These are phyloP conservation scores for Typha latifolia DNA, from an alignment of 176 grass and related monocot genomes.

Conservation along the genomic window DNA sequence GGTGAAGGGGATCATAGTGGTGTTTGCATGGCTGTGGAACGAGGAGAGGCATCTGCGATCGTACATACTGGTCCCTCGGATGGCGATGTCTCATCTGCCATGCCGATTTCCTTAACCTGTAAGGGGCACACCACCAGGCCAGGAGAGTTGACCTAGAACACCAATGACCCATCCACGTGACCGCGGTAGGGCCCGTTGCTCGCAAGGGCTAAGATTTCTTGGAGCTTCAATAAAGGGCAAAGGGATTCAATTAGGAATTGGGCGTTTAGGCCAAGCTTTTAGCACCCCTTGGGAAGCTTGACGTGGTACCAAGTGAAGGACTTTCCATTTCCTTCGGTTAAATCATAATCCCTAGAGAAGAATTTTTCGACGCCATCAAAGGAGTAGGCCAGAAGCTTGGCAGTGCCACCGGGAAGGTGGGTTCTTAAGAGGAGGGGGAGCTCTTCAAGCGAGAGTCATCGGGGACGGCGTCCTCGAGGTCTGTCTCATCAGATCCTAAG, in stretches of 20 bases:
- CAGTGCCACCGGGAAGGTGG: conserved; percentile 28
- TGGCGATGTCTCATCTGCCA: conserved; percentile 87
- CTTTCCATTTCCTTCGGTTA: background rate
- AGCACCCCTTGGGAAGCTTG: conserved; percentile 46
- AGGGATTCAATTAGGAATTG: conserved; percentile 77
- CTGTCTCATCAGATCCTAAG: background rate
- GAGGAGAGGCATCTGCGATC: conserved; percentile 67
- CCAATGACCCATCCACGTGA: conserved; percentile 29
- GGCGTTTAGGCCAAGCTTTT: conserved; percentile 56
- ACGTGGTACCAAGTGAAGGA: conserved; percentile 80
- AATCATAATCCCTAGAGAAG: too few species aligned
- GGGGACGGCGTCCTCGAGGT: background rate
- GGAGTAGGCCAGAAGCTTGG: conserved; percentile 45
- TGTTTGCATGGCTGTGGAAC: conserved; percentile 85
- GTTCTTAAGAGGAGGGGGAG: background rate
- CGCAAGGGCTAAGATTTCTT: conserved; percentile 82
- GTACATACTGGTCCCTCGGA: conserved; percentile 78
- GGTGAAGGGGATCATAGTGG: conserved; percentile 55
- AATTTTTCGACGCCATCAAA: conserved; percentile 23
- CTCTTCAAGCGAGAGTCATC: background rate
- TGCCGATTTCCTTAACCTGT: conserved; percentile 77
- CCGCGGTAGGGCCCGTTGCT: conserved; percentile 71
- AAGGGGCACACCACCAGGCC: conserved; percentile 51
- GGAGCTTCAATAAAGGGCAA: conserved; percentile 73
- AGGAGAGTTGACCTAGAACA: conserved; percentile 66